phyloP scores from a whole-genome alignment of 345 rosid genomes.

The Lepidium sativum region DNA sequence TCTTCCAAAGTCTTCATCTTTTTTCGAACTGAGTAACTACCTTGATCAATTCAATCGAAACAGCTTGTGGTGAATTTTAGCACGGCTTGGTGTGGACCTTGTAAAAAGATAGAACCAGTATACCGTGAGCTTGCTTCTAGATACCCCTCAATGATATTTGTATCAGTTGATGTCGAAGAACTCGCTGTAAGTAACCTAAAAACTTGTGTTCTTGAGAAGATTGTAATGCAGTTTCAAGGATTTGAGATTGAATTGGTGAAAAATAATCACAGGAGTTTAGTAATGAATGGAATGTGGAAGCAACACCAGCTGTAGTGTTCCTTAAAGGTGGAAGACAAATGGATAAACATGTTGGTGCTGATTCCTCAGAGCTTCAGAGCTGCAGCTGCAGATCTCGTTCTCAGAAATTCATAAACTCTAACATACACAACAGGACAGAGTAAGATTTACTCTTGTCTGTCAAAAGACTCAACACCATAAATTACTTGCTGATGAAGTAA shows the following conservation, averaged over 20 bases:
- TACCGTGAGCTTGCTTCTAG: constrained; percentile 45
- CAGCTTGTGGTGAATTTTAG: constrained; percentile 64
- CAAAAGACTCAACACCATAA: not conserved
- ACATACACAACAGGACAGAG: not conserved
- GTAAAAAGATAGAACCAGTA: constrained; percentile 44
- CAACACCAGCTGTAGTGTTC: constrained; percentile 62
- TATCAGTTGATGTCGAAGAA: constrained; percentile 52
- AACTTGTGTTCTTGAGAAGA: not conserved
- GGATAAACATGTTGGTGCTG: constrained; percentile 65
- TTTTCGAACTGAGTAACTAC: not conserved
- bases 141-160: constrained; percentile 48
- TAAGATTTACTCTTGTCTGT: constrained; percentile 4
- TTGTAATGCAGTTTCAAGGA: not conserved
- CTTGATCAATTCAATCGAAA: not conserved
- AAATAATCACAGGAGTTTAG: constrained; percentile 47
- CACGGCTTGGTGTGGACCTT: constrained; percentile 59
- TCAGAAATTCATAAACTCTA: not conserved
- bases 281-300: constrained; percentile 51
- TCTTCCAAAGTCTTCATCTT: not conserved
- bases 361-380: constrained; percentile 53
- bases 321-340: constrained; percentile 52
- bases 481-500: constrained; percentile 23
- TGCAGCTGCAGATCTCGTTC: constrained; percentile 25
- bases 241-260: constrained; percentile 1
- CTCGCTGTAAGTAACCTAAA: constrained; percentile 43